phyloP scores from a whole-genome alignment of 2,329 filamentous ascomycete genomes.

The Stachybotrys echinatus region DNA sequence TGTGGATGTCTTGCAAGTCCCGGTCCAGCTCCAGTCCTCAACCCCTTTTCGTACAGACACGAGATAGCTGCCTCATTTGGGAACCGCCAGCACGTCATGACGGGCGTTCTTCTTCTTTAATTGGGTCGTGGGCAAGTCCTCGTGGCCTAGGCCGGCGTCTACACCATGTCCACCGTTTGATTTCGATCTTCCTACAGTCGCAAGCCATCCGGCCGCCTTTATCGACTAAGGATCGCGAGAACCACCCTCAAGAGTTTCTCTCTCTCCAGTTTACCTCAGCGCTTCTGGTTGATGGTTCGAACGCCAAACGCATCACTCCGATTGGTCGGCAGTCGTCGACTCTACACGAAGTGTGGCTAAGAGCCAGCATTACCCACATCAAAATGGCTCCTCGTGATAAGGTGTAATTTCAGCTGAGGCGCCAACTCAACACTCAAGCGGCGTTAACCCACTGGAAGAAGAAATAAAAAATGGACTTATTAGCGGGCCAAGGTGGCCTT shows the following conservation, averaged over 20 bases:
- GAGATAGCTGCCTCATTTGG: neutral
- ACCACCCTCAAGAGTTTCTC: too few relatives aligned
- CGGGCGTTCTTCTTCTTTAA: neutral
- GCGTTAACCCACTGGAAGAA: neutral
- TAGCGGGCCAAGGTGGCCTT: neutral
- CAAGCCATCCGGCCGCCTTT: neutral
- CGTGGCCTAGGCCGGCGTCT: too few relatives aligned
- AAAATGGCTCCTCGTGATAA: neutral
- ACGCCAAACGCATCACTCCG: neutral
- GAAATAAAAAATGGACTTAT: neutral
- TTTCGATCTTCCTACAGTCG: neutral
- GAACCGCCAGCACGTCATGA: neutral
- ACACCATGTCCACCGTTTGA: too few relatives aligned
- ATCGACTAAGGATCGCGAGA: too few relatives aligned
- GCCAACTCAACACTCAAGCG: neutral
- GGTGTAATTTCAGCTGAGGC: neutral
- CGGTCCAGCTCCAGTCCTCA: neutral
- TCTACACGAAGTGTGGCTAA: too few relatives aligned
- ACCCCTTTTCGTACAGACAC: neutral
- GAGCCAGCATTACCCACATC: neutral
- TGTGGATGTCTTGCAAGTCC: neutral
- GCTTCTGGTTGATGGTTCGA: too few relatives aligned
- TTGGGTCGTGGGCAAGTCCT: too few relatives aligned
- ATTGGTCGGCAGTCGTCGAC: too few relatives aligned
- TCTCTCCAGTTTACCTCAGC: too few relatives aligned